Conservation (phyloP, 495 filamentous ascomycete genomes). For the Podospora bellae-mahoneyi region DNA sequence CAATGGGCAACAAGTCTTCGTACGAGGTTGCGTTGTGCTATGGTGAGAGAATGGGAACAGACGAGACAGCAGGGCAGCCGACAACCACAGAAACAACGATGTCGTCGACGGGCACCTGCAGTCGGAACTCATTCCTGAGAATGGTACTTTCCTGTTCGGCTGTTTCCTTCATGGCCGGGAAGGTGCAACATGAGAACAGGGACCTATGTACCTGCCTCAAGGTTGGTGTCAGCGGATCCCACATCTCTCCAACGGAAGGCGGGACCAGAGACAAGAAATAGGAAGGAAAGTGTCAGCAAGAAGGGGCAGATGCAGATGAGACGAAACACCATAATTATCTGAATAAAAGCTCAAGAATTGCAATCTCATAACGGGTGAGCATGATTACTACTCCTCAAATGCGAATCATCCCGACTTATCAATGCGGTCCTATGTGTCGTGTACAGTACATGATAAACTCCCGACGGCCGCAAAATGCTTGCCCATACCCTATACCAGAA, state of each 20-base stretch:
- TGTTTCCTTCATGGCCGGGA: not conserved
- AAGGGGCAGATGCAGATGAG: not conserved
- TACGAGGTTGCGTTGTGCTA: not conserved
- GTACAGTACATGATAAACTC: conserved; percentile 43
- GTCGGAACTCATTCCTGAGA: not conserved
- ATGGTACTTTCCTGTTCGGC: not conserved
- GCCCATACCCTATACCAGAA: conserved; percentile 30
- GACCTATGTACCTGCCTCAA: not conserved
- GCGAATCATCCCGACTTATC: conserved; percentile 20
- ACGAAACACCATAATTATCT: too few species aligned
- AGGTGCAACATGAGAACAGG: not conserved
- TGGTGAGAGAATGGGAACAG: not conserved
- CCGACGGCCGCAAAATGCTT: conserved; percentile 24
- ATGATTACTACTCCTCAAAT: conserved; percentile 22
- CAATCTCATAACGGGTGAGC: conserved; percentile 12
- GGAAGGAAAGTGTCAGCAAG: not conserved
- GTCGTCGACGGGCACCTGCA: not conserved
- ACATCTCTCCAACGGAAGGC: not conserved
- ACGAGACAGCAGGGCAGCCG: not conserved
- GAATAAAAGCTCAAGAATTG: conserved; percentile 1
- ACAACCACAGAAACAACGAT: not conserved
- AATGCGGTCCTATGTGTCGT: conserved; percentile 25
- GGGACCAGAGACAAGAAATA: not conserved
- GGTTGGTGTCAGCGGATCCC: not conserved
- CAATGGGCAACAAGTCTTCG: not conserved